Evolutionary conservation across 2,329 filamentous ascomycete species (phyloP).

Genomic region (Mariannaea elegans): DNA sequence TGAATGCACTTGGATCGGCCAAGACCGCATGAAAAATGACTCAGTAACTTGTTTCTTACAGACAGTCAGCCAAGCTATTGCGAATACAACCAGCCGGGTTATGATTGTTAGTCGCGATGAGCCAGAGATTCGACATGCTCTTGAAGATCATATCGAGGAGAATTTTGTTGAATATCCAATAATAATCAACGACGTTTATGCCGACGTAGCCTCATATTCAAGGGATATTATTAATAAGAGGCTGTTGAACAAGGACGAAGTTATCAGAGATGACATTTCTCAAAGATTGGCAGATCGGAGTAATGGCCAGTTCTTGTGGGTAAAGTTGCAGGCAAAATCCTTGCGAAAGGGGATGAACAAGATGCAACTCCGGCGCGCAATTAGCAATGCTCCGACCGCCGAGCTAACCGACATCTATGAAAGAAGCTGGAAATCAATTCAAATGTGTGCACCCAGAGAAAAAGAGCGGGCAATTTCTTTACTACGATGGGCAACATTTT

Average conservation of each 20-base stretch:
- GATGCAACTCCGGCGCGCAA: no score
- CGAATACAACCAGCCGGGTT: slow-evolving; percentile 24
- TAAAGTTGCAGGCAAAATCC: slow-evolving; percentile 41
- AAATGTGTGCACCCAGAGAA: no score
- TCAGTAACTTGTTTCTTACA: slow-evolving; percentile 28
- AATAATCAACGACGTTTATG: slow-evolving; percentile 26
- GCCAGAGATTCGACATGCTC: slow-evolving; percentile 30
- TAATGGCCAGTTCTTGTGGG: slow-evolving; percentile 47
- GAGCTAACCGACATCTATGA: no score
- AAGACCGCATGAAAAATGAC: no score
- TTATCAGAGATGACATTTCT: slow-evolving; percentile 29
- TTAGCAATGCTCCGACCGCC: no score
- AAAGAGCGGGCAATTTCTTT: no score
- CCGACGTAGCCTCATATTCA: slow-evolving; percentile 35
- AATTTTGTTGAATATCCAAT: slow-evolving; percentile 13
- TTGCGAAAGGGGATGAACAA: slow-evolving; percentile 38
- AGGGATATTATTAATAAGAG: slow-evolving; percentile 40
- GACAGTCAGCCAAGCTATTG: slow-evolving; percentile 4
- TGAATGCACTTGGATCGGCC: slow-evolving; percentile 44
- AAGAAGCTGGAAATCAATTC: no score
- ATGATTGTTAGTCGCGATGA: slow-evolving; percentile 41
- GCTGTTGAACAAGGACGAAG: slow-evolving; percentile 37
- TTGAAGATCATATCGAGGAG: neutral
- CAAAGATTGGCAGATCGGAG: slow-evolving; percentile 37
- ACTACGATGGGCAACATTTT: no score